A percentile compares a stretch with the other conserved stretches of the same genome.
phyloP scores from a whole-genome alignment of 495 filamentous ascomycete species.

The Aspergillus ostianus region DNA sequence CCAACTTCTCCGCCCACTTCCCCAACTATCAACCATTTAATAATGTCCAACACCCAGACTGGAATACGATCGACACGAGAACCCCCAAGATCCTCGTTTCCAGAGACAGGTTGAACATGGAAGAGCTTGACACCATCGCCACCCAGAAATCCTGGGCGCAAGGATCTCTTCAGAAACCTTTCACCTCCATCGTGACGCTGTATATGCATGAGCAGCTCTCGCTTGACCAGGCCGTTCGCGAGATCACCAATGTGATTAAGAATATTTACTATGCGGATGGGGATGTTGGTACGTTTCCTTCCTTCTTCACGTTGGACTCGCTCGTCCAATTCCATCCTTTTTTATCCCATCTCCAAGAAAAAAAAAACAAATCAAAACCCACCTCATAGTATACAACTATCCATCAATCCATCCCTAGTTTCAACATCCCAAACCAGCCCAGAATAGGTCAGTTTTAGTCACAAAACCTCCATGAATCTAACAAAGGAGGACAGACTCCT shows the following conservation, averaged over 20 bases:
- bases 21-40: not conserved
- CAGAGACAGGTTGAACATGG: not conserved
- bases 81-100: not conserved
- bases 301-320: not conserved
- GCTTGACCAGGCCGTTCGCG: conserved; percentile 6
- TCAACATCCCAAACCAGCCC: no score
- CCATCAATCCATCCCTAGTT: not conserved
- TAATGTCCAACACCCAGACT: not conserved
- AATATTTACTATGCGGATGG: conserved; percentile 10
- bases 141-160: conserved; percentile 11
- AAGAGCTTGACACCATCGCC: conserved; percentile 9
- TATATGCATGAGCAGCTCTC: conserved; percentile 15
- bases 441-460: no score
- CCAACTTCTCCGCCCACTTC: not conserved
- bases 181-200: conserved; percentile 12
- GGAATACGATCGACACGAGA: not conserved
- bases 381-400: not conserved
- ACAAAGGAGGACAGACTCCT: not conserved
- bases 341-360: no score
- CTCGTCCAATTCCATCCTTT: not conserved
- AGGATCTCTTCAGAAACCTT: conserved; percentile 10
- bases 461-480: no score
- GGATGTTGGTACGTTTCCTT: conserved; percentile 7
- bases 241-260: conserved; percentile 13
- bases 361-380: not conserved